Conservation (phyloP, 2,329 filamentous ascomycete genomes). For the Paraphoma sp. region DNA sequence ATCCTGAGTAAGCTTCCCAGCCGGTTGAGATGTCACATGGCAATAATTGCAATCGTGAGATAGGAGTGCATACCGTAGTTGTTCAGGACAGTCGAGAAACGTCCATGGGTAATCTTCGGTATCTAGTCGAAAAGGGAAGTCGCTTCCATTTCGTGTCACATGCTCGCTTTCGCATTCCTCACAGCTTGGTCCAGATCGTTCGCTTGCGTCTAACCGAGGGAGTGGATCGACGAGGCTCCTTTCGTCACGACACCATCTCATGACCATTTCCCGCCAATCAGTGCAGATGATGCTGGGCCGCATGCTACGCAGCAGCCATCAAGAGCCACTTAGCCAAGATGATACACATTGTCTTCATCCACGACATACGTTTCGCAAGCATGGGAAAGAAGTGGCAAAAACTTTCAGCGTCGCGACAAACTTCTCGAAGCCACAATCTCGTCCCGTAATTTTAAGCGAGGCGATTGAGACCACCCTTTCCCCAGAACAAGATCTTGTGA, state of each 20-base stretch:
- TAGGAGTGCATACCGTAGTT: no score
- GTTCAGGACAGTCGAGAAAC: no score
- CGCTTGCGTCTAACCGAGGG: not conserved
- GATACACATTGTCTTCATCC: no score
- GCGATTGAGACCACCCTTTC: not conserved
- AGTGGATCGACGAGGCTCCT: not conserved
- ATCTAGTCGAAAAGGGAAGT: not conserved
- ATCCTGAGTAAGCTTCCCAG: not conserved
- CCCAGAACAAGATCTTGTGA: not conserved
- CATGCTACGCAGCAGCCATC: no score
- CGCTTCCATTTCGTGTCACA: not conserved
- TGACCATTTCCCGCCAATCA: not conserved
- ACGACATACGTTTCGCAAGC: no score
- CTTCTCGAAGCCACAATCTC: not conserved
- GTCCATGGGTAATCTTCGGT: not conserved
- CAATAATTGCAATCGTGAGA: no score
- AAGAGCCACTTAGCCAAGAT: no score
- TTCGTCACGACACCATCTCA: not conserved
- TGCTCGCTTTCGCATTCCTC: conserved; percentile 5
- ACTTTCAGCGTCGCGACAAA: not conserved
- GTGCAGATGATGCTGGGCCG: not conserved
- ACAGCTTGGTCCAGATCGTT: conserved; percentile 1
- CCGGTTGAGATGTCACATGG: not conserved
- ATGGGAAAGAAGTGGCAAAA: not conserved
- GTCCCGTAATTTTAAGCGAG: conserved; percentile 1